These are phyloP conservation scores for Trichoderma koningii DNA, from an alignment of 2,329 filamentous ascomycete genomes.

Conservation along the genomic window DNA sequence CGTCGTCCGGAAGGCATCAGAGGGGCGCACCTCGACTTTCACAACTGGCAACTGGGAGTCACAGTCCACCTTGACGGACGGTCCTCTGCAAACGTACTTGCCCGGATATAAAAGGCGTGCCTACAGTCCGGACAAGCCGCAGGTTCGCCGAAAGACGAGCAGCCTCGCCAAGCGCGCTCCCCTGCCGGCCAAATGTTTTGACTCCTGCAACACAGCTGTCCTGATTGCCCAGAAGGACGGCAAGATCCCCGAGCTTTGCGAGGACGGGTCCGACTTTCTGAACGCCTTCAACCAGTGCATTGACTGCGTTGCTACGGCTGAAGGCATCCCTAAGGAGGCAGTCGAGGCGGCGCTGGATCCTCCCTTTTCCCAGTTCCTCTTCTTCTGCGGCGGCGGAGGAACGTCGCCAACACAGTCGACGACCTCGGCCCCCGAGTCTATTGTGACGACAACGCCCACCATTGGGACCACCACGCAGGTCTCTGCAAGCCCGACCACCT, in stretches of 20 bases:
- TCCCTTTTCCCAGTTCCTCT: slow-evolving; percentile 48
- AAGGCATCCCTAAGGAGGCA: slow-evolving; percentile 34
- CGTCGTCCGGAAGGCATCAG: slow-evolving; percentile 40
- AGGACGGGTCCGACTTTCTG: slow-evolving; percentile 45
- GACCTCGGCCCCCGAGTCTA: slow-evolving; percentile 32
- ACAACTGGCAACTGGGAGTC: slow-evolving; percentile 59
- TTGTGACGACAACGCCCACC: slow-evolving; percentile 31
- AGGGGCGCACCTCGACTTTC: slow-evolving; percentile 46
- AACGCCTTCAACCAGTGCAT: slow-evolving; percentile 43
- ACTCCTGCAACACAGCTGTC: slow-evolving; percentile 53
- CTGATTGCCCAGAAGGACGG: slow-evolving; percentile 51
- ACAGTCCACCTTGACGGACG: slow-evolving; percentile 50
- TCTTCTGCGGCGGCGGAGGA: slow-evolving; percentile 49
- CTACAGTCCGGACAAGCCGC: slow-evolving; percentile 14
- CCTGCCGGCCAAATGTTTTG: slow-evolving; percentile 54
- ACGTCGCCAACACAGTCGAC: slow-evolving; percentile 30
- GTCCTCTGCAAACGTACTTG: slow-evolving; percentile 31
- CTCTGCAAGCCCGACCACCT: slow-evolving; percentile 29
- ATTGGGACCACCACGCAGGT: slow-evolving; percentile 36
- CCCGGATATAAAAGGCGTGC: slow-evolving; percentile 18
- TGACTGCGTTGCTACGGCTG: slow-evolving; percentile 43
- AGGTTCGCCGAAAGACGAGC: slow-evolving; percentile 31
- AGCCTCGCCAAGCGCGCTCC: slow-evolving; percentile 44
- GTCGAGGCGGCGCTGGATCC: slow-evolving; percentile 41
- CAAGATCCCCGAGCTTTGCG: slow-evolving; percentile 52